Conservation (phyloP, 306 rosid species). For the Cucumis melo region DNA sequence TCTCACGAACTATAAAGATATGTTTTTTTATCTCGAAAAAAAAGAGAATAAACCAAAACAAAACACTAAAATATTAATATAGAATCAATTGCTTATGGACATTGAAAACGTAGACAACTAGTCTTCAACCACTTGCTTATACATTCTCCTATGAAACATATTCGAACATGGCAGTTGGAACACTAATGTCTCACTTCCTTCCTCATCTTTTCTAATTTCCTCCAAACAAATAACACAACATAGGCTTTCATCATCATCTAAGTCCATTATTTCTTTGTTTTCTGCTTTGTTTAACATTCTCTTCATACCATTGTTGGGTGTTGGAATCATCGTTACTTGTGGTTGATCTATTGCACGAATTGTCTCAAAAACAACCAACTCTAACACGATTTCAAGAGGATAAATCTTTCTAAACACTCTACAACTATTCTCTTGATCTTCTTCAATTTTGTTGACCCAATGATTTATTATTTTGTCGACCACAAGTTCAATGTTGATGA, state of each 20-base stretch:
- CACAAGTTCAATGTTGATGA: background rate
- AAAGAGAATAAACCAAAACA: too few relatives aligned
- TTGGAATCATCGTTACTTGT: background rate
- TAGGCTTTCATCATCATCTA: too few relatives aligned
- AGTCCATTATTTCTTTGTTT: background rate
- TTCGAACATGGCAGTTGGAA: slow-evolving; percentile 3
- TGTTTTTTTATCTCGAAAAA: too few relatives aligned
- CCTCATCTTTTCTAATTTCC: background rate
- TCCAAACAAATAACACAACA: slow-evolving; percentile 2
- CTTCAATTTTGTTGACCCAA: background rate
- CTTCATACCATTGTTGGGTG: background rate
- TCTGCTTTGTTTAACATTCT: background rate
- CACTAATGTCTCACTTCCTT: background rate
- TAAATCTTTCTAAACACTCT: background rate
- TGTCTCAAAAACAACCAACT: too few relatives aligned
- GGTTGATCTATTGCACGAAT: too few relatives aligned
- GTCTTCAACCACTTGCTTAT: background rate
- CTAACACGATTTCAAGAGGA: background rate
- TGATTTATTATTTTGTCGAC: background rate
- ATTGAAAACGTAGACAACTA: slow-evolving; percentile 4
- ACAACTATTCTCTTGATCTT: background rate
- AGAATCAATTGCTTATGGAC: background rate
- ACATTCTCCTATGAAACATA: slow-evolving; percentile 7
- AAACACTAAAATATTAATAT: too few relatives aligned
- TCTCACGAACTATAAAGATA: too few relatives aligned